A percentile compares a stretch with the other conserved stretches of the same genome.
phyloP scores from a whole-genome alignment of 164 flowering plant genomes.

The Piper longum region DNA sequence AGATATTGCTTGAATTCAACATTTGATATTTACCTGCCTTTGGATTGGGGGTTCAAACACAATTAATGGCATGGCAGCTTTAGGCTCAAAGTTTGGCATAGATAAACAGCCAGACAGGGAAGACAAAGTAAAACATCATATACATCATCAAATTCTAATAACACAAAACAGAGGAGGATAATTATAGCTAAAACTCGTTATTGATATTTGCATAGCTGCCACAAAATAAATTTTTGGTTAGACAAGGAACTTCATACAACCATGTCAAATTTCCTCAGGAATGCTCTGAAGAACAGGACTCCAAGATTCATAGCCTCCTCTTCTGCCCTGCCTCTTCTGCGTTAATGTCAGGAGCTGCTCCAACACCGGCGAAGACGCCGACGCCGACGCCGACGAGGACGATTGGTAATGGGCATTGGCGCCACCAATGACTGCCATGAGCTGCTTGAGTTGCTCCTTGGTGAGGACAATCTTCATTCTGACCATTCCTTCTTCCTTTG shows the following conservation, averaged over 20 bases:
- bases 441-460: constrained; percentile 5
- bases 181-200: too few relatives aligned
- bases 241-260: not conserved
- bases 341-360: not conserved
- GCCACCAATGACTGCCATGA: not conserved
- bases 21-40: too few relatives aligned
- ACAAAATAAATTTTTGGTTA: too few relatives aligned
- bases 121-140: too few relatives aligned
- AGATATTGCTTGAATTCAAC: too few relatives aligned
- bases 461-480: constrained; percentile 5
- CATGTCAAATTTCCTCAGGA: constrained; percentile 2
- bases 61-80: too few relatives aligned
- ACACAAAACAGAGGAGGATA: too few relatives aligned
- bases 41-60: too few relatives aligned
- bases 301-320: not conserved
- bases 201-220: too few relatives aligned
- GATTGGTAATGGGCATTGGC: not conserved
- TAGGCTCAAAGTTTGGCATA: too few relatives aligned
- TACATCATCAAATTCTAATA: too few relatives aligned
- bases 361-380: not conserved
- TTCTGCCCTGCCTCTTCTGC: constrained; percentile 2
- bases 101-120: too few relatives aligned
- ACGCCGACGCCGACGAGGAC: not conserved
- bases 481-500: constrained; percentile 1
- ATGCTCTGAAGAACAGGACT: constrained; percentile 6